Conservation (phyloP, 148 eudicot species). For the Agrostemma githago region DNA sequence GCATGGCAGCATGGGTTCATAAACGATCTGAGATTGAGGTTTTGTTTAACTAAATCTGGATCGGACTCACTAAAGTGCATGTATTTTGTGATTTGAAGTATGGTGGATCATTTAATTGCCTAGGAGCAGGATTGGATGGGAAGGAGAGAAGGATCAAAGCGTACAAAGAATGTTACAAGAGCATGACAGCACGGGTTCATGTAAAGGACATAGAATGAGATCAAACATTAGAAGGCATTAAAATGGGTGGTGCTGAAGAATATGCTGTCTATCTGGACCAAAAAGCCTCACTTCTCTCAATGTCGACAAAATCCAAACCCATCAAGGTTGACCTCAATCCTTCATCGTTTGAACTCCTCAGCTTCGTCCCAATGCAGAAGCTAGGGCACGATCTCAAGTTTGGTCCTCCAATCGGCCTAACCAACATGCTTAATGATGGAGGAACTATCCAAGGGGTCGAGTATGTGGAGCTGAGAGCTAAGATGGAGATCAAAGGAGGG, state of each 20-base stretch:
- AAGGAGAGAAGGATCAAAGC: slow-evolving; percentile 54
- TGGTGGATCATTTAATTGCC: slow-evolving; percentile 72
- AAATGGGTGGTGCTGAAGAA: slow-evolving; percentile 42
- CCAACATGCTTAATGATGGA: slow-evolving; percentile 55
- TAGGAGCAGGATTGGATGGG: slow-evolving; percentile 66
- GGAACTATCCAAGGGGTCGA: slow-evolving; percentile 45
- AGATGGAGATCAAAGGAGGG: slow-evolving; percentile 52
- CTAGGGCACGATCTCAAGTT: slow-evolving; percentile 28
- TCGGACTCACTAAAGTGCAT: background rate
- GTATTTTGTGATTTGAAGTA: slow-evolving; percentile 26
- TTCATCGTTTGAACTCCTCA: slow-evolving; percentile 52
- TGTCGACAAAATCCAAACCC: slow-evolving; percentile 25
- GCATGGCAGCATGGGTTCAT: slow-evolving; percentile 36
- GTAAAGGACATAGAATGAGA: slow-evolving; percentile 62
- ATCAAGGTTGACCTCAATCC: slow-evolving; percentile 33
- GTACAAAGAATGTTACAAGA: slow-evolving; percentile 51
- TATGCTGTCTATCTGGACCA: slow-evolving; percentile 53
- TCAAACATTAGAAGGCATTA: slow-evolving; percentile 29
- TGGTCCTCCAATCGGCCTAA: slow-evolving; percentile 51
- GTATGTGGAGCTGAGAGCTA: slow-evolving; percentile 27
- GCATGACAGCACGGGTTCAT: slow-evolving; percentile 36
- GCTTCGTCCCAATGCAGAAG: slow-evolving; percentile 46
- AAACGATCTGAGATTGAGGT: background rate
- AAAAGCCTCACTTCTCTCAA: slow-evolving; percentile 30
- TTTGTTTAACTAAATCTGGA: background rate